A percentile compares a stretch with the other conserved stretches of the same genome.
Evolutionary conservation across 2,329 filamentous ascomycete species (phyloP).

Genomic region (Calonectria naviculata): DNA sequence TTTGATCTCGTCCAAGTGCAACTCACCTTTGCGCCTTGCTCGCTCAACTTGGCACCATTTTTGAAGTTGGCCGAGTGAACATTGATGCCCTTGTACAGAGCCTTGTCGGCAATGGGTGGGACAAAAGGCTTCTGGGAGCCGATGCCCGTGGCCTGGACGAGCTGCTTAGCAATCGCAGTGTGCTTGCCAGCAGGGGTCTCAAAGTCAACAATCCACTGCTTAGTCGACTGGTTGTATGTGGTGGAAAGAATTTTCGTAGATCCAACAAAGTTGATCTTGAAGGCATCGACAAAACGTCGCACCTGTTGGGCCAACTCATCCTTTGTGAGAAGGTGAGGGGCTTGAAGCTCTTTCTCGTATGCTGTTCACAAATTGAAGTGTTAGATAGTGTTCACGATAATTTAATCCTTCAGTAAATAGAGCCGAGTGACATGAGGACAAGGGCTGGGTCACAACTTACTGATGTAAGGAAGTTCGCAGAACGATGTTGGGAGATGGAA

Average conservation of each 20-base stretch:
- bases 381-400: neutral
- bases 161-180: neutral
- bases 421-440: neutral
- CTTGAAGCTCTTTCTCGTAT: constrained; percentile 16
- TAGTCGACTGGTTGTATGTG: neutral
- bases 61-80: constrained; percentile 25
- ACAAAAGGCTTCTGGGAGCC: constrained; percentile 24
- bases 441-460: neutral
- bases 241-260: constrained; percentile 19
- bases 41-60: neutral
- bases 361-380: neutral
- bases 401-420: neutral
- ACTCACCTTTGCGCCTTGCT: constrained; percentile 23
- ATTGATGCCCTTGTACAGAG: constrained; percentile 18
- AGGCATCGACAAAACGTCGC: constrained; percentile 1
- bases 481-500: constrained; percentile 31
- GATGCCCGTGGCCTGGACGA: constrained; percentile 29
- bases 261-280: constrained; percentile 25
- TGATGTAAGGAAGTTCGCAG: constrained; percentile 26
- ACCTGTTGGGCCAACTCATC: constrained; percentile 27
- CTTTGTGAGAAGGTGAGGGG: constrained; percentile 23
- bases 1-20: accelerated
- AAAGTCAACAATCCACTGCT: constrained; percentile 15
- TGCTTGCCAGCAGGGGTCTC: neutral
- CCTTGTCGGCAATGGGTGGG: neutral